A percentile compares a stretch with the other conserved stretches of the same genome.
phyloP scores from a whole-genome alignment of 2,329 filamentous ascomycete species.

The Decorospora gaudefroyi region DNA sequence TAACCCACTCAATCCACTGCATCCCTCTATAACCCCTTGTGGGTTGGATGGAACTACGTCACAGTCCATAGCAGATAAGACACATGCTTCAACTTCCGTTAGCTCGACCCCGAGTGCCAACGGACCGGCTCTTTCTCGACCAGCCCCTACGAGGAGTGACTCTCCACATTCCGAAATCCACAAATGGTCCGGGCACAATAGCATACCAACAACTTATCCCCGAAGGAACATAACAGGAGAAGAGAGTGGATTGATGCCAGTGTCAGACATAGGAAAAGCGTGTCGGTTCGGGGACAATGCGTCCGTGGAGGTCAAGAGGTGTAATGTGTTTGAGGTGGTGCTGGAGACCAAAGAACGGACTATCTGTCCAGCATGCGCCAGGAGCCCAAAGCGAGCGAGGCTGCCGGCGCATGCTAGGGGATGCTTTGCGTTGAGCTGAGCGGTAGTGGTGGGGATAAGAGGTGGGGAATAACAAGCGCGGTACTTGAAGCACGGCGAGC shows the following conservation, averaged over 20 bases:
- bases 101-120: neutral
- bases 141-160: neutral
- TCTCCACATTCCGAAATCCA: neutral
- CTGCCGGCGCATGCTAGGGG: conserved; percentile 32
- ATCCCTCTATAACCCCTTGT: conserved; percentile 23
- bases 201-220: no score
- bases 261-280: conserved; percentile 28
- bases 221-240: conserved; percentile 16
- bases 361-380: conserved; percentile 31
- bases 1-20: conserved; percentile 30
- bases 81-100: no score
- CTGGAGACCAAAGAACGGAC: conserved; percentile 29
- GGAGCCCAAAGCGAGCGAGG: conserved; percentile 25
- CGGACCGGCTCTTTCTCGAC: neutral
- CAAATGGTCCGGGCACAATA: neutral
- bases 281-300: conserved; percentile 12
- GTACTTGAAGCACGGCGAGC: neutral
- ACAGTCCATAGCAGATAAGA: conserved; percentile 3
- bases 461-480: neutral
- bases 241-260: conserved; percentile 19
- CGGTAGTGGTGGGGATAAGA: conserved; percentile 1
- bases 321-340: conserved; percentile 34
- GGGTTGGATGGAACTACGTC: conserved; percentile 1
- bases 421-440: conserved; percentile 32
- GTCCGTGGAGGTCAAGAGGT: no score